Conservation (phyloP, 2,329 filamentous ascomycete genomes). For the Cytospora schulzeri region DNA sequence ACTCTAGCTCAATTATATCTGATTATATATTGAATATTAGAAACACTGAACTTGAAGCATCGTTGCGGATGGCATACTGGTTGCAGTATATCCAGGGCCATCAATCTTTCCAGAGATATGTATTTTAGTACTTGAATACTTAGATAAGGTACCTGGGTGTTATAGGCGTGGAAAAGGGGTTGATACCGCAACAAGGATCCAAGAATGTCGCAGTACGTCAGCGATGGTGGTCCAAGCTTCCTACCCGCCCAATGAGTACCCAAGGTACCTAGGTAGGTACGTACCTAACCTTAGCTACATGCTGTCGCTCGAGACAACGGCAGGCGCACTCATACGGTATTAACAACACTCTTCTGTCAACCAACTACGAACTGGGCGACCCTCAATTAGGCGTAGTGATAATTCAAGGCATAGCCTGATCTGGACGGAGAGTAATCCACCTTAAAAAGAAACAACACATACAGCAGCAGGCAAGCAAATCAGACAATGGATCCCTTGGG, state of each 20-base stretch:
- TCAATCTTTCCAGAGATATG: no score
- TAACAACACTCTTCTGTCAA: not conserved
- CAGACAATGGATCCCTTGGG: constrained; percentile 49
- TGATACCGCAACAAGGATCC: not conserved
- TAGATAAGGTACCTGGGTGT: no score
- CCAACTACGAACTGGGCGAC: not conserved
- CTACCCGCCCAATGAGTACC: not conserved
- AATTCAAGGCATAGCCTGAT: not conserved
- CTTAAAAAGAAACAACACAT: not conserved
- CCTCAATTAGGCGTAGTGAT: not conserved
- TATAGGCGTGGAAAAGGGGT: not conserved
- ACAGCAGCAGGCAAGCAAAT: not conserved
- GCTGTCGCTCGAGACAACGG: not conserved
- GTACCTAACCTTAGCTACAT: not conserved
- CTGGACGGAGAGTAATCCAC: not conserved
- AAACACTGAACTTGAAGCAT: no score
- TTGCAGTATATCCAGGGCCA: no score
- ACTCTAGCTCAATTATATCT: not conserved
- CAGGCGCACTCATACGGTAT: not conserved
- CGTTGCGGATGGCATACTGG: not conserved
- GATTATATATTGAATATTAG: no score
- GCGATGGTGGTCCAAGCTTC: constrained; percentile 15
- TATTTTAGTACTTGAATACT: no score
- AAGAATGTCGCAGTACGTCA: not conserved
- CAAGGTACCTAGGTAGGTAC: not conserved